Evolutionary conservation across 768 basidiomycete genomes (phyloP).

Genomic region (Boletus patriciae): DNA sequence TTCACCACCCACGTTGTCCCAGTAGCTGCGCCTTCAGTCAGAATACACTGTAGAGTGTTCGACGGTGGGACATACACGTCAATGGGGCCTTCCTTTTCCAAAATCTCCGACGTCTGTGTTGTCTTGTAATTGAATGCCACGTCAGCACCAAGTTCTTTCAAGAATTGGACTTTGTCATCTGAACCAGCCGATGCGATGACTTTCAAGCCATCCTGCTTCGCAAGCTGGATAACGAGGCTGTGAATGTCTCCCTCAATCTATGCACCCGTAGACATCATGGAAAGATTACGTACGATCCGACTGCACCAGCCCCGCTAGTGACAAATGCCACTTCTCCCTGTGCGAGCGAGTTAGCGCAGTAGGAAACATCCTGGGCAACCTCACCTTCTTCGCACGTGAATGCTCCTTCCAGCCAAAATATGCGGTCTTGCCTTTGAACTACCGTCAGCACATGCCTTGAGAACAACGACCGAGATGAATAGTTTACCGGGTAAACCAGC

Average conservation of each 20-base stretch:
- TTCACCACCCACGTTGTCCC: constrained; percentile 60
- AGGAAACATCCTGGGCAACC: background rate
- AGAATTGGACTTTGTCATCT: constrained; percentile 68
- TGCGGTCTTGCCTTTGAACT: constrained; percentile 22
- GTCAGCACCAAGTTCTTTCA: constrained; percentile 64
- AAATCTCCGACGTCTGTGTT: constrained; percentile 46
- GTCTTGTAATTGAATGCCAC: constrained; percentile 77
- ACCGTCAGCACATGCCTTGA: background rate
- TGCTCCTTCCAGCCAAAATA: constrained; percentile 19
- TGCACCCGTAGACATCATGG: background rate
- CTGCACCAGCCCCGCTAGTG: constrained; percentile 45
- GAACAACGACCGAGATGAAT: constrained; percentile 9
- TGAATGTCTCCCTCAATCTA: background rate
- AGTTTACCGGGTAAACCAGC: constrained; percentile 27
- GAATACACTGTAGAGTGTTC: background rate
- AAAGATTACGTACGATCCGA: constrained; percentile 53
- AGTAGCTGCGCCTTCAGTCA: constrained; percentile 10
- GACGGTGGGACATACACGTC: constrained; percentile 38
- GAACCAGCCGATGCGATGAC: constrained; percentile 73
- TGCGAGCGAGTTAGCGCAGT: background rate
- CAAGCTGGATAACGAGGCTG: constrained; percentile 51
- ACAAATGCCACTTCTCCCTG: constrained; percentile 54
- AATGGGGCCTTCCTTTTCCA: constrained; percentile 57
- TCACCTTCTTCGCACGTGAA: constrained; percentile 26
- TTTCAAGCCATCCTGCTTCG: constrained; percentile 53